Evolutionary conservation across 495 filamentous ascomycete genomes (phyloP), one percentile per base, ranked within the genome.

Genomic region (Rostrohypoxylon terebratum): DNA sequence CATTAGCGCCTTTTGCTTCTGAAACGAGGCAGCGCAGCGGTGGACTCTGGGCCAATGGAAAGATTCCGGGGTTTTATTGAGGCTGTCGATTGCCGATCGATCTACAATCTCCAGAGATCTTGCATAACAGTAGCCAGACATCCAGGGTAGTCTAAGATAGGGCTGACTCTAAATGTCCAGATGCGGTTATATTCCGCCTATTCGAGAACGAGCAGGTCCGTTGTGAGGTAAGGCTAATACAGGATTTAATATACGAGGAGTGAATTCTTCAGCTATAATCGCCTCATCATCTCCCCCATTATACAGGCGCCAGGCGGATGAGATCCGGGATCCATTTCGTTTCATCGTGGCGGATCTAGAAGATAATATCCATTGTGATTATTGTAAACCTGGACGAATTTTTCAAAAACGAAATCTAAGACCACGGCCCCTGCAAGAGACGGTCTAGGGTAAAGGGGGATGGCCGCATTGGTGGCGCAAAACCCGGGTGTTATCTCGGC

Each of bases 61-160:
- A 66, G 16, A 69, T 53, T 61, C 71, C 71, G 66, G 34, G 13
- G 8, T 25, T 50, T 25, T 47, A 38, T 54, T 69, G 21, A 63
- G 66, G 55, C 61, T 68, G 48, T 63, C 71, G 71, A 69, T 73
- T 53, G 40, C 57, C 62, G 57, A 69, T 59, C 71, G 66, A 73
- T 69, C 71, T 73, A 40, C 38, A 53, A 38, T 5, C 38, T 31
- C 16, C 14, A 36, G 48, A 40, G 70, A 73, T 73, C 70, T 73
- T 23, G 70, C 70, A 72, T 59, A 21, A 7, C 14, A 18, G n/a
- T n/a, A n/a, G 28, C 28, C 28, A 5, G 28, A 5, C 28, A 28
- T 28, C 28, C 20, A 48, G 16, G 5, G 44, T 48, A 9, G 13
- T n/a, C 8, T 23, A 31, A 66, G 66, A 44, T 69, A 73, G 71